Conservation (phyloP, 305 asterid species). For the Rubia peregrina region DNA sequence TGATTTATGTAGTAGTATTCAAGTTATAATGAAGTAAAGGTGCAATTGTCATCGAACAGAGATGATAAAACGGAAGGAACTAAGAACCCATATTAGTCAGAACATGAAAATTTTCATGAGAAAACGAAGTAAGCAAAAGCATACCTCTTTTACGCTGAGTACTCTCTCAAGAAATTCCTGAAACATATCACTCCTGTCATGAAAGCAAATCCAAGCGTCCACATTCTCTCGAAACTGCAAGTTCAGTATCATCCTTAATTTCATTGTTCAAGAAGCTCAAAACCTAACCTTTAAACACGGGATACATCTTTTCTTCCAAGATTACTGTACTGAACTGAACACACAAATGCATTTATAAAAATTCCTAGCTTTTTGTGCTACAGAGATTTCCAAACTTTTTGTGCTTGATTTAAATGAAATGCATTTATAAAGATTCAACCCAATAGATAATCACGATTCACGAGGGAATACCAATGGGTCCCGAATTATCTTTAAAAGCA, state of each 20-base stretch:
- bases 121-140: constrained; percentile 11
- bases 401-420: too few species aligned
- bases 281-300: background rate
- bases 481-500: background rate
- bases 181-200: constrained; percentile 67
- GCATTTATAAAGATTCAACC: too few species aligned
- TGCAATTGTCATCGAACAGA: background rate
- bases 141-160: constrained; percentile 83
- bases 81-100: background rate
- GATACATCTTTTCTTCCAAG: background rate
- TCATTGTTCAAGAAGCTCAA: background rate
- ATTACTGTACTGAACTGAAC: background rate
- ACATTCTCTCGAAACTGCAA: constrained; percentile 98
- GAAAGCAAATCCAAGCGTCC: constrained; percentile 93
- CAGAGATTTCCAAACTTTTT: too few species aligned
- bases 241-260: constrained; percentile 3
- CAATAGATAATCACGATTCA: background rate
- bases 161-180: constrained; percentile 86
- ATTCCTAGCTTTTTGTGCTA: too few species aligned
- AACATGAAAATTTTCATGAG: constrained; percentile 1
- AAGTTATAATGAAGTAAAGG: background rate
- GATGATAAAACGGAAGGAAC: background rate
- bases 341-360: background rate
- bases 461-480: background rate
- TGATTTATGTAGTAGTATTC: background rate